These are phyloP conservation scores for Xylaria cubensis DNA, from an alignment of 495 filamentous ascomycete genomes.

Conservation along the genomic window DNA sequence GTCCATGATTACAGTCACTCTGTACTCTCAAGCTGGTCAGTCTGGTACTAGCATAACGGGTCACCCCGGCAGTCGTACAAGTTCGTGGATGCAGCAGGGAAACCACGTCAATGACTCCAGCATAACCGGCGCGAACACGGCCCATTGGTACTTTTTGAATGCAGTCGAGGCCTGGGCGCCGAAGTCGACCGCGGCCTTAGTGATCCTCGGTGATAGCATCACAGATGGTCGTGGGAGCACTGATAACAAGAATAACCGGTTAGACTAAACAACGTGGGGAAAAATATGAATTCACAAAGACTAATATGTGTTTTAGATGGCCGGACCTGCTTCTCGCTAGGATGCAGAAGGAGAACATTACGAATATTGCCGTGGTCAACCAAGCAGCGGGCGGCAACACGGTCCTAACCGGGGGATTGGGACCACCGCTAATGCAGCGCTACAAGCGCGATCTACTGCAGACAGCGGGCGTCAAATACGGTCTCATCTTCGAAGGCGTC, in stretches of 20 bases:
- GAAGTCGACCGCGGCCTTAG: slow-evolving; percentile 51
- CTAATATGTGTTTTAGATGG: slow-evolving; percentile 53
- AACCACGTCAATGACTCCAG: slow-evolving; percentile 58
- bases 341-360: slow-evolving; percentile 57
- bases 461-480: slow-evolving; percentile 63
- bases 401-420: slow-evolving; percentile 66
- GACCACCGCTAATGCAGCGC: slow-evolving; percentile 65
- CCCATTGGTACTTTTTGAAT: slow-evolving; percentile 67
- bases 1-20: slow-evolving; percentile 60
- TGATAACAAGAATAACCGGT: slow-evolving; percentile 70
- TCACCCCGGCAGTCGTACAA: slow-evolving; percentile 74
- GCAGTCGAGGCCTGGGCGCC: slow-evolving; percentile 65
- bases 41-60: slow-evolving; percentile 62
- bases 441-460: slow-evolving; percentile 69
- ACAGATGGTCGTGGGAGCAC: slow-evolving; percentile 73
- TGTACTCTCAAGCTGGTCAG: slow-evolving; percentile 67
- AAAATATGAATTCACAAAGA: background rate
- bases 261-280: slow-evolving; percentile 1
- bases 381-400: slow-evolving; percentile 79
- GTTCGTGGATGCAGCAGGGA: slow-evolving; percentile 62
- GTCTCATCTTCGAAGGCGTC: slow-evolving; percentile 75
- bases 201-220: slow-evolving; percentile 76
- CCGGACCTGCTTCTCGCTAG: slow-evolving; percentile 67
- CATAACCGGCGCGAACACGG: slow-evolving; percentile 52
- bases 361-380: slow-evolving; percentile 65